Base-by-base conservation (phyloP, 2,329 filamentous ascomycete species). In the Aschersonia sp. region DNA sequence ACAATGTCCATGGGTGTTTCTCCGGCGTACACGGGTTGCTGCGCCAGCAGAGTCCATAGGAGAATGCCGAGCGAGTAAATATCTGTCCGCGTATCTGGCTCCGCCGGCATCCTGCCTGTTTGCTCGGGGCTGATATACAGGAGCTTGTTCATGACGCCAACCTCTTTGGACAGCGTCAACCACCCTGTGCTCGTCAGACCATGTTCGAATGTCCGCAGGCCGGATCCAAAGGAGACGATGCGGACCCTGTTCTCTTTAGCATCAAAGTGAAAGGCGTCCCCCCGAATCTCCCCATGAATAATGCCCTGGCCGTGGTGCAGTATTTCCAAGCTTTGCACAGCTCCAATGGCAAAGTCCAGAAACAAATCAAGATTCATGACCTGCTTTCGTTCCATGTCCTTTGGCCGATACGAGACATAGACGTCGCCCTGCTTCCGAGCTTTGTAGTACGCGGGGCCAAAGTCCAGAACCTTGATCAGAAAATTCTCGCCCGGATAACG, bases 51-150 rank as follows among this genome's bases (percentile, higher is more conserved):
- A 7, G 78, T 86, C 83, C 87, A 96, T 62, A 96, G 90, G 1
- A 96, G 65, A 40, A 96, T 81, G 4, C 90, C 90, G 1, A 96
- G 69, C 0, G 87, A 89, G 67, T 96, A 96, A 33, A 96, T 94
- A 63, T 97, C 90, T 12, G 90, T 96, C 41, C 90, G 78, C 42
- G 78, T 86, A 64, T 96, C 90, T 1, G 90, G 90, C 62, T 96
- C 89, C 4, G 86, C 87, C 3, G 88, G 86, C 76, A 96, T 84
- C 22, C 90, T 81, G 11, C 90, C 90, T 2, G 90, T 96, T 68
- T 96, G 90, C 60, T 97, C 90, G 0, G 90, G 89, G 44, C 88
- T 90, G 60, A 96, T 94, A 60, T 87, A 96, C 46, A 89, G 79
- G 22, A 97, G 71, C 64, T 94, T 95, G 59, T 89, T 83, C 65